Percentiles rank a stretch among this genome's conserved stretches.
These are phyloP conservation scores for Enteropsectra breve DNA, from an alignment of 371 early-diverging fungal species.

Conservation along the genomic window DNA sequence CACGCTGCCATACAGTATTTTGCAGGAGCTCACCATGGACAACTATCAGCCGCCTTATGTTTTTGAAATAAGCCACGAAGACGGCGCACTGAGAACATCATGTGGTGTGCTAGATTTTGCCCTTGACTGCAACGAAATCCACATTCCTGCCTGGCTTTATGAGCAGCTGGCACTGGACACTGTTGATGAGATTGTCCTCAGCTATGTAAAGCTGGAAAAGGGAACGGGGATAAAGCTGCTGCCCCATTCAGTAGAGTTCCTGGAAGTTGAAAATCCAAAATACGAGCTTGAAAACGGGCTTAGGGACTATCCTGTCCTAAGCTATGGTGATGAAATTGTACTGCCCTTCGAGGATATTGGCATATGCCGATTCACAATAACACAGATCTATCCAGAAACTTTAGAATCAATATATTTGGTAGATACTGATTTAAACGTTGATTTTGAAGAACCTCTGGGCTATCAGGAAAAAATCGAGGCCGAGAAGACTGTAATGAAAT, in stretches of 20 bases:
- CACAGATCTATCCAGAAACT: slow-evolving; percentile 75
- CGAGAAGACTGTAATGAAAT: slow-evolving; percentile 46
- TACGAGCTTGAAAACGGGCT: slow-evolving; percentile 93
- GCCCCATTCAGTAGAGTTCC: slow-evolving; percentile 86
- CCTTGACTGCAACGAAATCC: slow-evolving; percentile 83
- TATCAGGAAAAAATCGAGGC: slow-evolving; percentile 68
- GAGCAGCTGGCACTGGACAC: slow-evolving; percentile 68
- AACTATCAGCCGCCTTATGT: slow-evolving; percentile 58
- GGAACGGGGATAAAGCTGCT: slow-evolving; percentile 87
- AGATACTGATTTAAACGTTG: slow-evolving; percentile 93
- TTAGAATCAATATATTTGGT: slow-evolving; percentile 74
- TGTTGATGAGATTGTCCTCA: slow-evolving; percentile 69
- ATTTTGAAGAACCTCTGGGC: slow-evolving; percentile 91
- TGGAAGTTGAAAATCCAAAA: slow-evolving; percentile 90
- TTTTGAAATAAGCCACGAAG: slow-evolving; percentile 57
- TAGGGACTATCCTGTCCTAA: slow-evolving; percentile 81
- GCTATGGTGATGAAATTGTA: slow-evolving; percentile 77
- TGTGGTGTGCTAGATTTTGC: slow-evolving; percentile 96
- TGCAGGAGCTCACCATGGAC: slow-evolving; percentile 48
- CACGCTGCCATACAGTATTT: slow-evolving; percentile 52
- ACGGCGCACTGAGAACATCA: slow-evolving; percentile 64
- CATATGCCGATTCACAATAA: slow-evolving; percentile 73
- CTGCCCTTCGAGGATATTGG: slow-evolving; percentile 75
- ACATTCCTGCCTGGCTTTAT: slow-evolving; percentile 97
- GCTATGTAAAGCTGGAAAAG: slow-evolving; percentile 68